phyloP scores from a whole-genome alignment of 1,139 yeast genomes.

The Kodamaea sp. region DNA sequence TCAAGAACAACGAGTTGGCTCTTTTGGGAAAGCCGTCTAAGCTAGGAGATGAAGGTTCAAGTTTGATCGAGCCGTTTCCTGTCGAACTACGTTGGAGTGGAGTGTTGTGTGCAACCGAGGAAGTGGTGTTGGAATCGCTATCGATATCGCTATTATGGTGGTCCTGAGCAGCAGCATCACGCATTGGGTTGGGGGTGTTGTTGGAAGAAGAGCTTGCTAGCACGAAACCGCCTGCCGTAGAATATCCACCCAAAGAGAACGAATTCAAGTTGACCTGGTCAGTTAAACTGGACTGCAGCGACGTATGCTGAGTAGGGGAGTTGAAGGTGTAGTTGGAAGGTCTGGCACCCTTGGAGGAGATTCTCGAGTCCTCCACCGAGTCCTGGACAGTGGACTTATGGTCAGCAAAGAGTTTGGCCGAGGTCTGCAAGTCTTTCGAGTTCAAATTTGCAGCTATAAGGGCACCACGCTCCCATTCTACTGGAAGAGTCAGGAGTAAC shows the following conservation, averaged over 20 bases:
- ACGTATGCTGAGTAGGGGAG: neutral
- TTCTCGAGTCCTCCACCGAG: constrained; percentile 5
- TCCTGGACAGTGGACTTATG: constrained; percentile 22
- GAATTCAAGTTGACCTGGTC: constrained; percentile 16
- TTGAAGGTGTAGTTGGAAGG: constrained; percentile 4
- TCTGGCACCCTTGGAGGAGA: neutral
- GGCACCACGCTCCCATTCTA: constrained; percentile 50
- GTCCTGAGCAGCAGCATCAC: constrained; percentile 11
- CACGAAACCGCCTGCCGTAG: constrained; percentile 6
- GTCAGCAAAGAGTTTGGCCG: constrained; percentile 34
- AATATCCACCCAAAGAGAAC: constrained; percentile 23
- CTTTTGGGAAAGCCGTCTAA: constrained; percentile 16
- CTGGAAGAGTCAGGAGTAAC: constrained; percentile 37
- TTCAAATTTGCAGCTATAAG: constrained; percentile 38
- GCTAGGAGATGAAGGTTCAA: constrained; percentile 11
- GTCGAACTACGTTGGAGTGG: constrained; percentile 5
- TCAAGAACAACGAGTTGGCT: constrained; percentile 17
- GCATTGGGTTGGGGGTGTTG: neutral
- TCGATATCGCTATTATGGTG: constrained; percentile 23
- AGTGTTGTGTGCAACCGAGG: neutral
- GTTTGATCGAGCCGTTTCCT: constrained; percentile 5
- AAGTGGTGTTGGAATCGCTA: constrained; percentile 17
- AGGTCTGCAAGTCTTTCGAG: constrained; percentile 22
- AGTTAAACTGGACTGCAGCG: constrained; percentile 11
- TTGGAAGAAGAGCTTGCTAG: constrained; percentile 4